phyloP scores from a whole-genome alignment of 345 rosid species.

The Psidium guajava region DNA sequence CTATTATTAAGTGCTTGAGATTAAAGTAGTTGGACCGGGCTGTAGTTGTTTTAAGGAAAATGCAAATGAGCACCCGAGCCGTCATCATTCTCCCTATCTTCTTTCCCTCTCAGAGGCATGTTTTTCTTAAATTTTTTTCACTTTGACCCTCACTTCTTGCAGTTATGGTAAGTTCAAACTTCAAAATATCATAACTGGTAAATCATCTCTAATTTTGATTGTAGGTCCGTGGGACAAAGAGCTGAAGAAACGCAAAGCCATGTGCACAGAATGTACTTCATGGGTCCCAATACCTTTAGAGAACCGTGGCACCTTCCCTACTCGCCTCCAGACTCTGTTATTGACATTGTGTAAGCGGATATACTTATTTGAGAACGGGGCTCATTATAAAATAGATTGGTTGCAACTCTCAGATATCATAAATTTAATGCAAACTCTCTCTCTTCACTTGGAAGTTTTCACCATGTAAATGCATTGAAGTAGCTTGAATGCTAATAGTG shows the following conservation, averaged over 20 bases:
- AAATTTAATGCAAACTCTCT: background rate
- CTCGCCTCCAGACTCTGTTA: conserved; percentile 81
- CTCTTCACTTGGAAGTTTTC: background rate
- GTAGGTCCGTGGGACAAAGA: conserved; percentile 82
- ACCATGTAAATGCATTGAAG: background rate
- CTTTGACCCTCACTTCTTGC: conserved; percentile 18
- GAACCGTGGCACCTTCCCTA: conserved; percentile 99
- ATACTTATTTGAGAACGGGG: background rate
- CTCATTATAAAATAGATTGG: background rate
- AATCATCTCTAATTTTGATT: conserved; percentile 8
- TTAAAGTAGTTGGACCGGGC: conserved; percentile 55
- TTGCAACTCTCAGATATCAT: background rate
- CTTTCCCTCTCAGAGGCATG: conserved; percentile 87
- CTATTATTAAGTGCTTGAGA: conserved; percentile 55
- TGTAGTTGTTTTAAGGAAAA: conserved; percentile 29
- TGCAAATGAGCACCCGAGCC: conserved; percentile 54
- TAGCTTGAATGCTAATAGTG: background rate
- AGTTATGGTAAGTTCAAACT: background rate
- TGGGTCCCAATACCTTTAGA: conserved; percentile 96
- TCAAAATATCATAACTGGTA: background rate
- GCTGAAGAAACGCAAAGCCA: conserved; percentile 95
- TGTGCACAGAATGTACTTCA: conserved; percentile 86
- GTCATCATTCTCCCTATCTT: conserved; percentile 71
- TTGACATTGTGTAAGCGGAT: conserved; percentile 79
- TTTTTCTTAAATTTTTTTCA: conserved; percentile 3